phyloP scores from a whole-genome alignment of 441 rosid species.

The Euphorbia celastroides region DNA sequence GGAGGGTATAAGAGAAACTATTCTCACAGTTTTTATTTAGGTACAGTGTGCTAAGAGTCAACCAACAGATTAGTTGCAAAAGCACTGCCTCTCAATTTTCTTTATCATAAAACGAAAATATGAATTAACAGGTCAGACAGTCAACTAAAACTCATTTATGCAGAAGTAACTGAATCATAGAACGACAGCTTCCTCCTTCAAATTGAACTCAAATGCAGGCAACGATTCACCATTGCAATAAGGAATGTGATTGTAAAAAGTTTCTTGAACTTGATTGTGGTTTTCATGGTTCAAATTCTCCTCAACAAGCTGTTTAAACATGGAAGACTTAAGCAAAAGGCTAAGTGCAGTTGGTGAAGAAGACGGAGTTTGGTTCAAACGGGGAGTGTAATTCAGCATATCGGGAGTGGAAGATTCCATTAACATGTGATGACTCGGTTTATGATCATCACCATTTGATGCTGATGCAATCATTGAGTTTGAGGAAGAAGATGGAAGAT shows the following conservation, averaged over 20 bases:
- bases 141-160: background rate
- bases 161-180: background rate
- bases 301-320: conserved; percentile 54
- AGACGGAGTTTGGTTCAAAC: conserved; percentile 12
- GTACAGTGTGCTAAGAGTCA: too few relatives aligned
- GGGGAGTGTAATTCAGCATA: background rate
- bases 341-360: conserved; percentile 52
- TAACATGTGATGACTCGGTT: conserved; percentile 12
- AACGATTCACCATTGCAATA: background rate
- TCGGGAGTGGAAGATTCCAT: conserved; percentile 21
- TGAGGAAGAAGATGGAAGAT: conserved; percentile 11
- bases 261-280: conserved; percentile 14
- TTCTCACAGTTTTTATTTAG: too few relatives aligned
- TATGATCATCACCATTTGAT: conserved; percentile 8
- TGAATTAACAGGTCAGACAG: background rate
- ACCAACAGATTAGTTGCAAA: too few relatives aligned
- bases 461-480: conserved; percentile 11
- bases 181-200: background rate
- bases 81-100: too few relatives aligned
- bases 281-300: conserved; percentile 28
- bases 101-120: too few relatives aligned
- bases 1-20: too few relatives aligned
- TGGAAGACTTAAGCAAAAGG: conserved; percentile 49
- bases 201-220: background rate
- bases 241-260: conserved; percentile 1